Percentiles rank a stretch among this genome's conserved stretches.
These are phyloP conservation scores for Ogataea methylovora DNA, from an alignment of 805 yeast genomes.

Conservation along the genomic window DNA sequence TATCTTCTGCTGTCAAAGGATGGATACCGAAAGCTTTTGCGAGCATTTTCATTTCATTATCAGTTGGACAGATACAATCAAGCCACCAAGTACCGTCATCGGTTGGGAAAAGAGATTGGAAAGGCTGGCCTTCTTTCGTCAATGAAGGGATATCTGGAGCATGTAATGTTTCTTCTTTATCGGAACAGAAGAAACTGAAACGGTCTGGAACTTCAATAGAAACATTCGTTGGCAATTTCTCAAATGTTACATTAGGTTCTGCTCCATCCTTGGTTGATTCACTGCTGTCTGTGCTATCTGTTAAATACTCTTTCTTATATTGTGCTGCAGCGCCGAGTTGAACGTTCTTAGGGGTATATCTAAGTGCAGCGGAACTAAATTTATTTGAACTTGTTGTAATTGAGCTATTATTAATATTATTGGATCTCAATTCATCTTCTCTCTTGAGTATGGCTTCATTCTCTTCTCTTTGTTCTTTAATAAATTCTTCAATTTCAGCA, in stretches of 20 bases:
- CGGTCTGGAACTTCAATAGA: constrained; percentile 47
- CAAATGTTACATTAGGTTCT: constrained; percentile 2
- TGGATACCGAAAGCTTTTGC: constrained; percentile 95
- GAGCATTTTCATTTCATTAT: constrained; percentile 84
- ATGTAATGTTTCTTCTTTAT: constrained; percentile 80
- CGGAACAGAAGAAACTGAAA: constrained; percentile 76
- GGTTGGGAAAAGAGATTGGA: constrained; percentile 61
- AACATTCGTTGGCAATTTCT: constrained; percentile 1
- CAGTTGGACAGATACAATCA: constrained; percentile 91
- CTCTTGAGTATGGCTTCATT: constrained; percentile 27
- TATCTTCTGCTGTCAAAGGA: constrained; percentile 97
- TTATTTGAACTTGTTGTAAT: constrained; percentile 28
- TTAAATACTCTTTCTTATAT: neutral
- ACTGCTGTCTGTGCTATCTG: neutral
- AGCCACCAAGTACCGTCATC: constrained; percentile 83
- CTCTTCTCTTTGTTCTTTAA: constrained; percentile 51
- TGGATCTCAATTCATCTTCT: constrained; percentile 22
- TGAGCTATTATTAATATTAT: constrained; percentile 7
- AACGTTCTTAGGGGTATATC: constrained; percentile 45
- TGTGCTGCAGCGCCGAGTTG: neutral
- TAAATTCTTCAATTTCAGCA: constrained; percentile 81
- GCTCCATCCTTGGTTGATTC: neutral
- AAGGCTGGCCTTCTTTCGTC: constrained; percentile 54
- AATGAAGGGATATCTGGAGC: constrained; percentile 81
- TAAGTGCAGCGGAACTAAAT: constrained; percentile 46